Base-by-base conservation (phyloP, 352 stramenopile genomes). In the Pythium insidiosum region DNA sequence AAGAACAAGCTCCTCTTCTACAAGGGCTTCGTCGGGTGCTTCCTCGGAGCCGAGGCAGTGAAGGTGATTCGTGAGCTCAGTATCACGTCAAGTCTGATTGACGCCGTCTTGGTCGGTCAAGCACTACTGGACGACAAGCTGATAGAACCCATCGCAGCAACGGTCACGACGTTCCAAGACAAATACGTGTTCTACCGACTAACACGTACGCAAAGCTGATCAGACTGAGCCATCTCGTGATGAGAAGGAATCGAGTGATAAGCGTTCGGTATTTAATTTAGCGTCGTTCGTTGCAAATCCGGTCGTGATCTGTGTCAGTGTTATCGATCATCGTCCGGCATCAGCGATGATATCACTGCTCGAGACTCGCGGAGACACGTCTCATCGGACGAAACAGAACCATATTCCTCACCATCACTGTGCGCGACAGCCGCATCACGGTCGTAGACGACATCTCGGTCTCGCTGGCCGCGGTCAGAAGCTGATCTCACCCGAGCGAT, bases 1-100 rank as follows among this genome's bases (percentile, higher is more conserved):
- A 93, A 87, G 54, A 90, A 90, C 72, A 93, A 93, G 43, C 39
- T 93, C 37, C 63, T 93, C 36, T 86, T 83, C 42, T 90, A 93
- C 72, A 93, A 93, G 63, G 78, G 81, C 56, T 78, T 81, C 34
- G 63, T 68, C 41, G 73, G 72, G 35, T 93, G 81, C 54, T 93
- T 93, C 53, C 61, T 90, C 18, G 81, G 81, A 16, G 77, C 75
- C 9, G 81, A 93, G 49, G 75, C 80, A 20, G 76, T 93, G n/a
- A 88, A 84, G 23, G 72, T 87, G 34, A 74, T 93, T 19, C 78
- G 74, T 15, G 78, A 93, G 43, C 61, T 91, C 46, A 66, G 77
- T 26, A 71, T 93, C 39, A 68, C 69, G 3, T 68, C 56, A 25
- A 70, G 73, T 38, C 53, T 84, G n/a, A 78, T 91, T 26, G 81